Base-by-base conservation (phyloP, 1,139 yeast genomes). In the Blastobotrys capitulatus region DNA sequence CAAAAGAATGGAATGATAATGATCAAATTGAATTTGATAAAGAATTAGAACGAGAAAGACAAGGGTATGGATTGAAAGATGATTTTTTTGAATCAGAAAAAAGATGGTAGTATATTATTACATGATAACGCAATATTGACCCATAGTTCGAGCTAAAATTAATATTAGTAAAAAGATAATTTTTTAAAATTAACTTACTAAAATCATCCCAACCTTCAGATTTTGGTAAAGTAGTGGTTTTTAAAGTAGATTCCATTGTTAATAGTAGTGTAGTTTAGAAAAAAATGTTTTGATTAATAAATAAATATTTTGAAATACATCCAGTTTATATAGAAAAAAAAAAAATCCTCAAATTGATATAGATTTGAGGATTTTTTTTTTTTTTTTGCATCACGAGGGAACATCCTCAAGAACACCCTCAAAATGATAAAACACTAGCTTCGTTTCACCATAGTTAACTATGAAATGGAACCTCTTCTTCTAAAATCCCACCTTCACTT, bases 81-180 rank as follows among this genome's bases (percentile, higher is more conserved):
- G 68, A 63, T 44, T 65, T 65, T 51, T 47, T 62, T n/a, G 65
- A 63, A 36, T 51, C 61, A 8, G 69, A 65, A 50, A 62, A 62
- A 54, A 62, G 59, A 51, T 65, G 69, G 69, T 39, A 45, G 26
- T 13, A 19, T n/a, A 35, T 5, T 9, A 18, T 8, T 16, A 39
- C 18, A 27, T 26, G 16, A 39, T 39, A 6, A 39, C 42, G 13
- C 42, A 39, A 18, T 39, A 39, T 31, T 39, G 42, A 15, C 25
- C 31, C 6, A 39, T 32, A 39, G 42, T 39, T 13, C 25, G 16
- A 6, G 27, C 40, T 37, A 6, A n/a, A n/a, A n/a, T n/a, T 37
- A 15, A 18, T 18, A 26, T 37, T 37, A 37, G 19, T 18, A 18
- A 12, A 6, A n/a, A n/a, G n/a, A n/a, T n/a, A n/a, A 5, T 13